phyloP scores from a whole-genome alignment of 2,329 filamentous ascomycete species.

The Penicillium sumatraense region DNA sequence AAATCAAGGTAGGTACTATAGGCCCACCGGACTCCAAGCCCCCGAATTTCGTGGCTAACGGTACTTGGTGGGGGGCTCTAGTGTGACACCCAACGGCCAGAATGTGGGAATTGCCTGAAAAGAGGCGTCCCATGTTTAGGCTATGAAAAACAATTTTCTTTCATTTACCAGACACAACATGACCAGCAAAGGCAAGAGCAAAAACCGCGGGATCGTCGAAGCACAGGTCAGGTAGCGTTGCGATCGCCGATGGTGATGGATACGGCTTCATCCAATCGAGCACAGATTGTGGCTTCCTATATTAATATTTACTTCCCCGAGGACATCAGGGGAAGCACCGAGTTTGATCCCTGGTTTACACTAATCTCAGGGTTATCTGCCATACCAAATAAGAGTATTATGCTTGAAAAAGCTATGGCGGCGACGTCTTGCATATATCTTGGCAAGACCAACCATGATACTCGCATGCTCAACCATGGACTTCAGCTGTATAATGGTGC shows the following conservation, averaged over 20 bases:
- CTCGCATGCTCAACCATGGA: constrained; percentile 5
- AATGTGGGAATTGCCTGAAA: constrained; percentile 5
- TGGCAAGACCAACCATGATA: constrained; percentile 3
- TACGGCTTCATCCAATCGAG: constrained; percentile 1
- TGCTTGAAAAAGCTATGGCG: constrained; percentile 12
- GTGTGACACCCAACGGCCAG: constrained; percentile 9
- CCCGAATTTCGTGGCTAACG: not conserved
- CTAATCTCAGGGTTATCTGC: not conserved
- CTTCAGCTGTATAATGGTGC: constrained; percentile 15
- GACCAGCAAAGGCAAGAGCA: not conserved
- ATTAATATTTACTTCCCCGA: constrained; percentile 8
- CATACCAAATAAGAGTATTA: constrained; percentile 4
- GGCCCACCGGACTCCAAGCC: not conserved
- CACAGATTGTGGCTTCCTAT: constrained; percentile 12
- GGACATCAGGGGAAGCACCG: constrained; percentile 1
- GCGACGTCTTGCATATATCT: constrained; percentile 7
- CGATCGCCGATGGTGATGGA: not conserved
- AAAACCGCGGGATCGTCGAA: not conserved
- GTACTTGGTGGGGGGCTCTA: not conserved
- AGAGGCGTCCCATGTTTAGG: constrained; percentile 4
- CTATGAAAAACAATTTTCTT: constrained; percentile 1
- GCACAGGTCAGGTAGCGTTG: not conserved
- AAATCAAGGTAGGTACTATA: constrained; percentile 6
- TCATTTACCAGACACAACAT: not conserved
- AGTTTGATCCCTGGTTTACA: constrained; percentile 8